Base-by-base conservation (phyloP, 495 filamentous ascomycete genomes). In the Annulohypoxylon bovei region DNA sequence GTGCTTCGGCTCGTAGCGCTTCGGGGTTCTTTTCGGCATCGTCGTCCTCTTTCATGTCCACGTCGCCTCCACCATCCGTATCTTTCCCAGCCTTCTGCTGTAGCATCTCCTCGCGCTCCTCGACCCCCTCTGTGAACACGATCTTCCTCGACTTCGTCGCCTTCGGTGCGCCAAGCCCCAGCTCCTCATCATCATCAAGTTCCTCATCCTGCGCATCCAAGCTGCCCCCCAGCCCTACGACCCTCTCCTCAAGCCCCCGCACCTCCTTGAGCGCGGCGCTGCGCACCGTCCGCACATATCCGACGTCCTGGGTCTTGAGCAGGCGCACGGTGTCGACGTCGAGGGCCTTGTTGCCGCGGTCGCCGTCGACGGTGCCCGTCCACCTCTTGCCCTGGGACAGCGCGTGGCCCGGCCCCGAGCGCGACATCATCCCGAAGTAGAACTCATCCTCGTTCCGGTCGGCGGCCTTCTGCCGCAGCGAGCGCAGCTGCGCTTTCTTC, bases 281-380 rank as follows among this genome's bases (percentile, higher is more conserved):
- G n/a, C 85, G 77, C 78, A 81, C 81, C 49, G 83, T 93, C 72
- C 93, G 83, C 25, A 99, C 74, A 76, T 98, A 98, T 6, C 91
- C 94, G 32, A 91, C 83, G 82, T 99, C 95, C 82, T 99, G 96
- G 46, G 96, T 98, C 87, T 99, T 99, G 67, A 97, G 87, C 72
- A 97, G 78, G 75, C 93, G 90, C 23, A 95, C 92, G 16, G 90
- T 88, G 62, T 96, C 92, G 33, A 87, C 77, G 69, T 88, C 85
- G 59, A 88, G 78, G 39, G 86, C 78, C 59, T 83, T 84, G 69
- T 86, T 85, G 5, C 91, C 90, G 16, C 89, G 84, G 67, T 91
- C 88, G 61, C 87, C 86, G 28, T 89, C 88, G 58, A 85, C 80
- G 0, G 77, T 83, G 23, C 89, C 86, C 23, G 75, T 82, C 70